Base-by-base conservation (phyloP, 345 rosid species). In the Garcia nutans region DNA sequence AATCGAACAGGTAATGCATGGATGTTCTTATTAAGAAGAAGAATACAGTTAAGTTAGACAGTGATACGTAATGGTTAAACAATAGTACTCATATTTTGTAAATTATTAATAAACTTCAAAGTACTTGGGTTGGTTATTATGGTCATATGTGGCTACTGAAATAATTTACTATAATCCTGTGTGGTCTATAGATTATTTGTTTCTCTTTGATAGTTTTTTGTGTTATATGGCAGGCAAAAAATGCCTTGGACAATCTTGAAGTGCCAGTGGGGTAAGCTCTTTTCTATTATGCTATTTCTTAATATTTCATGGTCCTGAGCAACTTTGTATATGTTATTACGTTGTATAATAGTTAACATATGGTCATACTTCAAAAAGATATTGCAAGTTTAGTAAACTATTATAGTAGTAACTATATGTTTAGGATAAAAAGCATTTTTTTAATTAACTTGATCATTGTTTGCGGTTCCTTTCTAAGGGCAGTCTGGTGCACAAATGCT, bases 201-300 rank as follows among this genome's bases (percentile, higher is more conserved):
- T 61, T 72, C 23, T 2, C 44, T 63, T 16, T 74, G 1, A 64
- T 45, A 68, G 28, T 16, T 17, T 1, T 49, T 56, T 31, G 42
- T 57, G 56, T 64, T 24, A 42, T 68, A 31, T 77, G 69, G 73
- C 76, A 93, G 98, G 98, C 97, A 73, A 89, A 87, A 75, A 82
- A 89, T 86, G 98, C 98, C 58, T 26, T 88, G 77, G 87, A 88
- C 67, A 84, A 80, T 74, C 96, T 94, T 77, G 96, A 94, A 82
- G 97, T 94, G 70, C 91, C 96, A 1, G 88, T 94, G 62, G 96
- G 96, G 97, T 94, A 77, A 79, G 76, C 75, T 69, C 28, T 52
- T 59, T 50, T 6, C 45, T 49, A 12, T n/a, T 28, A 16, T 31
- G 16, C 55, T 8, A 17, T 15, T 17, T 10, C 41, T 4, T 65